These are phyloP conservation scores for Globisporangium yorkense DNA, from an alignment of 352 stramenopile genomes.

Conservation along the genomic window DNA sequence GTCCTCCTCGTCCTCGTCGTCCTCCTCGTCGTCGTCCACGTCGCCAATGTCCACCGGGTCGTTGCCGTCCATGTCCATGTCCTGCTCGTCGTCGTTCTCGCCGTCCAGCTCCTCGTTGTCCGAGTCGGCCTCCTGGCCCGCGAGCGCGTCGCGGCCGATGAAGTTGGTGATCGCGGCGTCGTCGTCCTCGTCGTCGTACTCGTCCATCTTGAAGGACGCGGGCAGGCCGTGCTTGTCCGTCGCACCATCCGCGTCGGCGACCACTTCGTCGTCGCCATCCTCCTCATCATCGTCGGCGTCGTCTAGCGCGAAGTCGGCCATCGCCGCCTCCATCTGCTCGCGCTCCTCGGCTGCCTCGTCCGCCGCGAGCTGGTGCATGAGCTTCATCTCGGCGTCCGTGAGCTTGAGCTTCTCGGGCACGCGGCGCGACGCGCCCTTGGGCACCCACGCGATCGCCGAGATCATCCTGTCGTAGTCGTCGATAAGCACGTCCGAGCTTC, in stretches of 20 bases:
- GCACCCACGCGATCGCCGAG: slow-evolving; percentile 55
- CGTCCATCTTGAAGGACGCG: slow-evolving; percentile 79
- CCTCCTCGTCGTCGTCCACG: slow-evolving; percentile 43
- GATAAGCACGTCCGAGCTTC: too few species aligned
- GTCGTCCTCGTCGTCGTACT: slow-evolving; percentile 86
- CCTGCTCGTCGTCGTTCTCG: slow-evolving; percentile 30
- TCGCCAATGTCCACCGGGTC: slow-evolving; percentile 18
- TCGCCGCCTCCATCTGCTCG: slow-evolving; percentile 41
- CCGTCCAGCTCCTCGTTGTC: slow-evolving; percentile 24
- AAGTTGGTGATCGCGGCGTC: slow-evolving; percentile 81
- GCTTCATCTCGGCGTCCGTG: slow-evolving; percentile 71
- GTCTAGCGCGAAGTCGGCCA: slow-evolving; percentile 42
- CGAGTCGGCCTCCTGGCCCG: slow-evolving; percentile 23
- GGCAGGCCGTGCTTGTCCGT: slow-evolving; percentile 48
- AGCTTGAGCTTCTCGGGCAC: slow-evolving; percentile 83
- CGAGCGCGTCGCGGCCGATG: slow-evolving; percentile 32
- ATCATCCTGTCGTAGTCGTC: slow-evolving; percentile 28
- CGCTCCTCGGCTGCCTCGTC: slow-evolving; percentile 69
- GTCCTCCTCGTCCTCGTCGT: slow-evolving; percentile 71
- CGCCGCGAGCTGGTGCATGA: slow-evolving; percentile 74
- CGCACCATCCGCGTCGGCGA: slow-evolving; percentile 14
- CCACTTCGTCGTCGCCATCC: slow-evolving; percentile 11
- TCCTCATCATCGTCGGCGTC: slow-evolving; percentile 18
- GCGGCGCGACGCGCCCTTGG: slow-evolving; percentile 44
- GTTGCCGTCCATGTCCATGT: slow-evolving; percentile 38